phyloP scores from a whole-genome alignment of 805 yeast genomes.

The Starmerella asiatica region DNA sequence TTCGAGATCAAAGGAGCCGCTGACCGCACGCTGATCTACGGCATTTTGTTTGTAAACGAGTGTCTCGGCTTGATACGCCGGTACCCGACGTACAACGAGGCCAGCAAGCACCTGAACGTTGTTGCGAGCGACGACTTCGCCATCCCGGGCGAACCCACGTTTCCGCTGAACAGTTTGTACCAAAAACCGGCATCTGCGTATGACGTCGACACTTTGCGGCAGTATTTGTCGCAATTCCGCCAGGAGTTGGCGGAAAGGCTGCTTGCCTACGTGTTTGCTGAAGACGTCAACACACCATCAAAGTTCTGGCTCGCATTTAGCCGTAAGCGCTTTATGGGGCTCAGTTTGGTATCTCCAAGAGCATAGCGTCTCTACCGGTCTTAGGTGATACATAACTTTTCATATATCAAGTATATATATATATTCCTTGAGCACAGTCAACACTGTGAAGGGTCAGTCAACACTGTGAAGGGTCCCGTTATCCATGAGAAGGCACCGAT shows the following conservation, averaged over 20 bases:
- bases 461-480: too few relatives aligned
- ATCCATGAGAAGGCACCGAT: too few relatives aligned
- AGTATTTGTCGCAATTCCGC: constrained; percentile 81
- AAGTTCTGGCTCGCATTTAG: constrained; percentile 95
- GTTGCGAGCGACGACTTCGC: constrained; percentile 77
- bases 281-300: constrained; percentile 45
- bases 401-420: too few relatives aligned
- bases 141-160: constrained; percentile 89
- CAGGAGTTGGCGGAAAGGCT: constrained; percentile 82
- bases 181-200: constrained; percentile 58
- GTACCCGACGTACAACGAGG: constrained; percentile 34
- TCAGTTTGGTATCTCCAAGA: constrained; percentile 22
- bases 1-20: constrained; percentile 94
- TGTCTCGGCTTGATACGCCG: constrained; percentile 53
- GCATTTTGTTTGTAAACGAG: constrained; percentile 77
- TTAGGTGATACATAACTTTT: too few relatives aligned
- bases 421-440: too few relatives aligned
- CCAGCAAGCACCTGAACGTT: constrained; percentile 49
- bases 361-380: background rate
- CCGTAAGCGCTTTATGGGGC: constrained; percentile 90
- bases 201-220: constrained; percentile 67
- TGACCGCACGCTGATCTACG: constrained; percentile 85
- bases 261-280: constrained; percentile 51
- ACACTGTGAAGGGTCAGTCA: too few relatives aligned
- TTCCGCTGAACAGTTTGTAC: constrained; percentile 75